Evolutionary conservation across 306 rosid species (phyloP), one percentile per base, ranked within the genome.

Genomic region (Lablab purpureus): DNA sequence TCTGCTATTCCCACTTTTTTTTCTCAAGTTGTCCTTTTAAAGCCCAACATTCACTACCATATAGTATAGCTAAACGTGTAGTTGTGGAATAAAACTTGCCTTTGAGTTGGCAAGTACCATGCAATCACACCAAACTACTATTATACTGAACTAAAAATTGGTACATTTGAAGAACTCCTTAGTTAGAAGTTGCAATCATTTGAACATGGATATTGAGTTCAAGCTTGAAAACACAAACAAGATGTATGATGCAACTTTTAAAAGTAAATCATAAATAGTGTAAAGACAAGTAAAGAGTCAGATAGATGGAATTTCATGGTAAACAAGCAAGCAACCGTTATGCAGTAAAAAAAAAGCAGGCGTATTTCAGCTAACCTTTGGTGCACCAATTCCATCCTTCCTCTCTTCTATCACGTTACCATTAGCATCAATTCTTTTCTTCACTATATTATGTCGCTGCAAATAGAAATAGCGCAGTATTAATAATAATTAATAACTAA

Each of bases 351-450:
- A 49, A 47, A 15, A 32, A 28, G 36, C 60, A 3, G 17, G 60
- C n/a, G 47, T 73, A 75, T 76, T 70, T 62, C 36, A 76, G 76
- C 91, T 77, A 88, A 94, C 98, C 98, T 94, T 92, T 56, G 96
- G 89, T 14, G 96, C 98, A 73, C 98, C 98, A 76, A 94, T 89
- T 77, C 93, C 94, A 71, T 90, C 98, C 87, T 81, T 82, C 84
- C 28, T 90, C n/a, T 83, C 82, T 84, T 92, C 96, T 59, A 94
- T 85, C 73, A 92, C 84, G 73, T 83, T 88, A 69, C 93, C 92
- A 83, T 84, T 88, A 70, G 84, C 74, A 81, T 94, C 90, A 46
- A 92, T 85, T 83, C 98, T 85, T 87, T 90, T 92, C 84, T 94
- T 94, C 73, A 92, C 51, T 73, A 94, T 92, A 84, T 90, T 80